These are phyloP conservation scores for Prunus salicina DNA, from an alignment of 306 rosid genomes.

Conservation along the genomic window DNA sequence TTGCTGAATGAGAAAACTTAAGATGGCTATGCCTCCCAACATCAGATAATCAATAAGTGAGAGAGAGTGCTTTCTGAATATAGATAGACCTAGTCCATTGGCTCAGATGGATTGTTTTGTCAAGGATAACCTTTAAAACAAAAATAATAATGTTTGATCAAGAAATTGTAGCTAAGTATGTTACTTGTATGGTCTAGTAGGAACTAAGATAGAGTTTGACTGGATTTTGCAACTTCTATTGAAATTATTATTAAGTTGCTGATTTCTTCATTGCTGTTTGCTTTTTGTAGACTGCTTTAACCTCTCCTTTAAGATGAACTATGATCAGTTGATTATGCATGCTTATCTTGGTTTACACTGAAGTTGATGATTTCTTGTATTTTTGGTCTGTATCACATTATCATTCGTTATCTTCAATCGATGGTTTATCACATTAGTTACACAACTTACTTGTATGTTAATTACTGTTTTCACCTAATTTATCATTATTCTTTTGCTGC, in stretches of 20 bases:
- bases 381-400: background rate
- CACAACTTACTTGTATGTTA: background rate
- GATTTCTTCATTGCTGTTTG: constrained; percentile 7
- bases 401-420: constrained; percentile 16
- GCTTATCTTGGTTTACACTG: background rate
- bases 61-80: background rate
- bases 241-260: background rate
- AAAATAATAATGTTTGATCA: background rate
- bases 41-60: background rate
- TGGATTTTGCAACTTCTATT: background rate
- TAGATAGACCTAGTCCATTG: constrained; percentile 1
- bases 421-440: background rate
- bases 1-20: background rate
- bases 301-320: constrained; percentile 1
- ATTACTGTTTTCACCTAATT: constrained; percentile 25
- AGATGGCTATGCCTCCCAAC: background rate
- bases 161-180: background rate
- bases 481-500: constrained; percentile 32
- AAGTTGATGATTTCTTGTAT: background rate
- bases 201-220: background rate
- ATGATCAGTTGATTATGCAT: background rate
- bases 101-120: background rate
- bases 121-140: background rate
- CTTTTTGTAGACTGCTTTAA: constrained; percentile 15
- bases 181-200: background rate